Base-by-base conservation (phyloP, 768 basidiomycete species). In the Nidularia pulvinata region DNA sequence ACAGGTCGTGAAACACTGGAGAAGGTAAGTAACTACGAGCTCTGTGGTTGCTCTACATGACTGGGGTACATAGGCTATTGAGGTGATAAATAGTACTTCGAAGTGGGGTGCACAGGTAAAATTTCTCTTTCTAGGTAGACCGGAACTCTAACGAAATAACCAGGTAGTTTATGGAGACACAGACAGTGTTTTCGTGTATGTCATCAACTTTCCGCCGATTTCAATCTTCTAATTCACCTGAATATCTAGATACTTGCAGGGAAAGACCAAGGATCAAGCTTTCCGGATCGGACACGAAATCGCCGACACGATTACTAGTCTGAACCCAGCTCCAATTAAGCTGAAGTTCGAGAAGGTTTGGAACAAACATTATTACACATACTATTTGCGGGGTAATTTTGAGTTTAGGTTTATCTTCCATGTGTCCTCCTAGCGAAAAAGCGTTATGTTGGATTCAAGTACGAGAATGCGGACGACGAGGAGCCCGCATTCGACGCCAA, bases 361-460 rank as follows among this genome's bases (percentile, higher is more conserved):
- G 16, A 14, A 39, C 7, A 11, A 36, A n/a, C 63, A 13, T 46
- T 39, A 39, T 11, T 11, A 14, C 48, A 22, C 37, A 5, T 36
- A 46, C 19, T 34, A 9, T 36, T 39, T 22, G 33, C n/a, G 10
- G n/a, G 16, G 14, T 46, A n/a, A 36, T 14, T 34, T 13, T 37
- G n/a, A 39, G 25, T 43, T n/a, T 33, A 96, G 94, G 94, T 98
- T 3, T 98, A 98, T 66, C 79, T 95, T 44, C 95, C 95, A 2
- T 95, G 91, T 61, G 85, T 98, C 0, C 79, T 99, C n/a, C 82
- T 97, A 80, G 93, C 96, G 2, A 99, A 99, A 79, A 99, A 99
- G 67, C 85, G 96, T 60, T 99, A 99, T 60, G 96, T 98, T 19
- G 97, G 97, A 1, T 97, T 92, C 76, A 96, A 95, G 65, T 98